Percentiles rank a stretch among this genome's conserved stretches.
These are phyloP conservation scores for Aphanomyces cochlioides DNA, from an alignment of 352 stramenopile species.

Conservation along the genomic window DNA sequence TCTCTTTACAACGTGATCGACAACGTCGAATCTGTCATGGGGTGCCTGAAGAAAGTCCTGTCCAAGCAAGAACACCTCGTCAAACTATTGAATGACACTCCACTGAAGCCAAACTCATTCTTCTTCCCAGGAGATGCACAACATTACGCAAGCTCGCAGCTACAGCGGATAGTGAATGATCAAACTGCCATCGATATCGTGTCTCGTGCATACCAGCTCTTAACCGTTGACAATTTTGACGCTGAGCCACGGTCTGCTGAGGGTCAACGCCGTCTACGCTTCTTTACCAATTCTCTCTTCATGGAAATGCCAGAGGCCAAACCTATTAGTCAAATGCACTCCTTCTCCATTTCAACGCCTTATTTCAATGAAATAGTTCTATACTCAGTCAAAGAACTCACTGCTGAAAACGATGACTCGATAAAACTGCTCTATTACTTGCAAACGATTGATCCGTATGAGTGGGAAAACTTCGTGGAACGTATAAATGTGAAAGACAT, in stretches of 20 bases:
- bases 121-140: conserved; percentile 83
- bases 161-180: conserved; percentile 76
- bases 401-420: conserved; percentile 81
- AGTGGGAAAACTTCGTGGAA: conserved; percentile 83
- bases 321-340: conserved; percentile 80
- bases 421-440: conserved; percentile 97
- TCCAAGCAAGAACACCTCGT: conserved; percentile 82
- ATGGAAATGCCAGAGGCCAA: conserved; percentile 89
- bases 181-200: conserved; percentile 82
- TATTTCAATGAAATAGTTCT: conserved; percentile 89
- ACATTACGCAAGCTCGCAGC: conserved; percentile 74
- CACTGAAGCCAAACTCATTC: conserved; percentile 83
- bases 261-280: conserved; percentile 75
- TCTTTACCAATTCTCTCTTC: conserved; percentile 86
- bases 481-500: conserved; percentile 74
- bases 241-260: conserved; percentile 82
- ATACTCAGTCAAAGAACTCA: conserved; percentile 87
- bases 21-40: conserved; percentile 71
- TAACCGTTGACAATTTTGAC: conserved; percentile 87
- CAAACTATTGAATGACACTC: conserved; percentile 81
- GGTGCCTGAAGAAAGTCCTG: conserved; percentile 81
- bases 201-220: conserved; percentile 75
- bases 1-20: conserved; percentile 83
- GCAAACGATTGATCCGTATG: conserved; percentile 83
- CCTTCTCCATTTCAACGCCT: conserved; percentile 75